Evolutionary conservation across 202 grass and related monocot species (phyloP).

Genomic region (Panicum hallii): DNA sequence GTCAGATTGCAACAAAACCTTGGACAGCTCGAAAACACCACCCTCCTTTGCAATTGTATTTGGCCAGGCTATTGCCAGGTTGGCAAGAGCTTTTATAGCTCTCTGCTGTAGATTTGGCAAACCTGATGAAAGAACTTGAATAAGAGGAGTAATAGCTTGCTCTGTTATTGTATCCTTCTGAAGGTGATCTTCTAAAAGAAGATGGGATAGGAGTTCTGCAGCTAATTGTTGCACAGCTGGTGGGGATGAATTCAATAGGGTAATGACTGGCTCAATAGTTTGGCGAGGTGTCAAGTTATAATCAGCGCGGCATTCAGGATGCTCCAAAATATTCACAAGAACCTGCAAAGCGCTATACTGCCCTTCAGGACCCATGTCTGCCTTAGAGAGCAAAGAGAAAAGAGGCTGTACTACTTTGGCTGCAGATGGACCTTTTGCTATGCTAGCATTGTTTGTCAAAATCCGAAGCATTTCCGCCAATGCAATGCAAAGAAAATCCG

Average conservation of each 20-base stretch:
- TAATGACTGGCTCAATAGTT: slow-evolving; percentile 91
- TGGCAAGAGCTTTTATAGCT: slow-evolving; percentile 94
- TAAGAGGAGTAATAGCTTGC: slow-evolving; percentile 90
- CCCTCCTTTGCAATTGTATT: slow-evolving; percentile 99
- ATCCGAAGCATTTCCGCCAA: slow-evolving; percentile 95
- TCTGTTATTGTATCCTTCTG: slow-evolving; percentile 90
- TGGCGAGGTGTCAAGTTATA: slow-evolving; percentile 85
- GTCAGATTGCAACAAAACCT: slow-evolving; percentile 92
- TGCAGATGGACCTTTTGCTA: slow-evolving; percentile 96
- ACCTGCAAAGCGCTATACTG: slow-evolving; percentile 95
- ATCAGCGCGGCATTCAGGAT: slow-evolving; percentile 95
- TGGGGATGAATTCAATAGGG: slow-evolving; percentile 82
- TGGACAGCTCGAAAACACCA: slow-evolving; percentile 97
- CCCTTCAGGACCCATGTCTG: slow-evolving; percentile 92
- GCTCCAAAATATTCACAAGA: slow-evolving; percentile 99
- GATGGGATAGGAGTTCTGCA: slow-evolving; percentile 93
- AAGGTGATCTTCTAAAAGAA: slow-evolving; percentile 95
- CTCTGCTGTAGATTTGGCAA: slow-evolving; percentile 95
- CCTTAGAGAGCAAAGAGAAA: slow-evolving; percentile 88
- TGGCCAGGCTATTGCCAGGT: slow-evolving; percentile 94
- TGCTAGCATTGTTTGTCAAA: slow-evolving; percentile 98
- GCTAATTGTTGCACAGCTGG: slow-evolving; percentile 98
- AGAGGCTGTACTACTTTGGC: slow-evolving; percentile 97
- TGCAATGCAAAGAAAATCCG: slow-evolving; percentile 96
- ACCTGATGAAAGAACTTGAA: slow-evolving; percentile 96